Evolutionary conservation across 257 asterid genomes (phyloP), one percentile per base, ranked within the genome.

Genomic region (Solanum lycopersicoides): DNA sequence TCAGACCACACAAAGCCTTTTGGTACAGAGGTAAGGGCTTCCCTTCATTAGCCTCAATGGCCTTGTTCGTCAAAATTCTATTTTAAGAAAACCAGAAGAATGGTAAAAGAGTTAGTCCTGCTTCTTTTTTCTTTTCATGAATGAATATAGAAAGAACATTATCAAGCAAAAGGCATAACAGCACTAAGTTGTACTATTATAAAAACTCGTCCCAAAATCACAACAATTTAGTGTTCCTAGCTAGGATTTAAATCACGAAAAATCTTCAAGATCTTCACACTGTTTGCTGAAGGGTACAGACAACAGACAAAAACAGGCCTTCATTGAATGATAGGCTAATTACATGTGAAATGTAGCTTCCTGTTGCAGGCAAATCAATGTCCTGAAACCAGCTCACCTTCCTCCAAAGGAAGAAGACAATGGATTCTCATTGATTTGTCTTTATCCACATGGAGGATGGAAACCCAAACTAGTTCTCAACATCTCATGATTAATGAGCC

Each of bases 1-100:
- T 95, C 89, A 97, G 86, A 88, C 99, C 99, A 91, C 99, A 97
- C 32, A 95, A 83, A 84, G 99, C 99, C 91, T 97, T 97, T 91
- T 97, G 99, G 87, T 97, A 94, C 30, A 97, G 93, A 45, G 99
- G 99, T 18, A 97, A 90, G 12, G 99, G 93, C 88, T 95, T 97
- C 88, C 99, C 99, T 11, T 95, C 98, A 86, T 97, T 97, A 77
- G 98, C 98, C 89, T 95, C 98, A 85, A 93, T 76, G 69, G 99
- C 99, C 92, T 97, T 95, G 91, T 83, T 93, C 2, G 99, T 95
- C 93, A 97, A 86, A 42, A 97, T 93, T 92, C 99, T 97, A 73
- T 60, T 14, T 21, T 35, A 53, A 50, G 84, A 88, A 74, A n/a
- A 41, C 50, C 71, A 77, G 71, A 69, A 34, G 28, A 20, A 59